Percentiles rank a stretch among this genome's conserved stretches.
These are phyloP conservation scores for Solanum habrochaites DNA, from an alignment of 257 asterid genomes.

Conservation along the genomic window DNA sequence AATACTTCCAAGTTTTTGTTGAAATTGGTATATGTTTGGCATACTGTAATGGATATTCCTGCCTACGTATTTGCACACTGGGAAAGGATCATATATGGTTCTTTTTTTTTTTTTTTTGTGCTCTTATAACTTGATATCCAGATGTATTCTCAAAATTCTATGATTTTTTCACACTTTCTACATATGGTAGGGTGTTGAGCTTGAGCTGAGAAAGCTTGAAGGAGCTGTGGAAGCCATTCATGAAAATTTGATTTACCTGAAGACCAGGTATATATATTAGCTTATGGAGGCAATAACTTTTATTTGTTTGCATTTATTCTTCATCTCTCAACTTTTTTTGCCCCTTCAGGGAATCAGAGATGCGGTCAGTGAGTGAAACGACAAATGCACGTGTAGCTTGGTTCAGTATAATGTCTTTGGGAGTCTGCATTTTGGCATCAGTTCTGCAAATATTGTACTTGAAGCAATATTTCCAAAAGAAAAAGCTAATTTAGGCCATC, in stretches of 20 bases:
- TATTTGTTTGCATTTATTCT: neutral
- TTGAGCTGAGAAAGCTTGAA: conserved; percentile 85
- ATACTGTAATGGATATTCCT: neutral
- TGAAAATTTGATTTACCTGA: conserved; percentile 66
- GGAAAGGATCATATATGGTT: neutral
- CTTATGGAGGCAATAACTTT: neutral
- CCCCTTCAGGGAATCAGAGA: conserved; percentile 62
- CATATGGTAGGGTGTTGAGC: conserved; percentile 69
- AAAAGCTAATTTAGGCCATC: conserved; percentile 65
- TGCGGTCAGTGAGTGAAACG: conserved; percentile 50
- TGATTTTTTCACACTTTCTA: neutral
- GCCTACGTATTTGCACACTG: neutral
- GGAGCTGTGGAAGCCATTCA: conserved; percentile 84
- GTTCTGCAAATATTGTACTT: conserved; percentile 46
- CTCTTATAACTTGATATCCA: neutral
- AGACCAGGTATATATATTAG: conserved; percentile 37
- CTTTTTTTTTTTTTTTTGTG: neutral
- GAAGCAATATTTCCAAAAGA: conserved; percentile 73
- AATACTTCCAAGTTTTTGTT: neutral
- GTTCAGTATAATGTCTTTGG: conserved; percentile 73
- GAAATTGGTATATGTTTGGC: neutral
- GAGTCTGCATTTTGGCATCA: conserved; percentile 57
- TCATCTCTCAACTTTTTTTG: neutral
- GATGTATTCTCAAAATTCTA: neutral
- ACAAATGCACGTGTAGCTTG: conserved; percentile 70